Conservation (phyloP, 1,284 basidiomycete genomes). For the Agroathelia rolfsii region DNA sequence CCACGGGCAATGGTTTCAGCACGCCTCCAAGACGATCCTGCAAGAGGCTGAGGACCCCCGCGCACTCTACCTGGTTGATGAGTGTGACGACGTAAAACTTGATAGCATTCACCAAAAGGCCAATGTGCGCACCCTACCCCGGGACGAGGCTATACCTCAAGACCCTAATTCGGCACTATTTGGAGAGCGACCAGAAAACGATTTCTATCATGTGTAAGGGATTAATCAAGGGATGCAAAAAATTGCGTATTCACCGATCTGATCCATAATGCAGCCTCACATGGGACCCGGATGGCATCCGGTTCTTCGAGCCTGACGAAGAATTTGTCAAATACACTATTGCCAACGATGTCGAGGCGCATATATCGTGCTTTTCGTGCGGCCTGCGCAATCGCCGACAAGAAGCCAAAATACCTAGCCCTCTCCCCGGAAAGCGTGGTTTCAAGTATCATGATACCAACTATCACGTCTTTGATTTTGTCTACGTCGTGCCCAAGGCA, state of each 20-base stretch:
- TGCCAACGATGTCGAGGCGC: slow-evolving; percentile 19
- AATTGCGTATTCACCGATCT: too few species aligned
- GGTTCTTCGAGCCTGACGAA: slow-evolving; percentile 30
- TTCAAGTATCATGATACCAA: slow-evolving; percentile 26
- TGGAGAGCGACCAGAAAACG: slow-evolving; percentile 34
- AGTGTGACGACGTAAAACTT: slow-evolving; percentile 41
- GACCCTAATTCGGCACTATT: slow-evolving; percentile 27
- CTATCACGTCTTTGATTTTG: slow-evolving; percentile 50
- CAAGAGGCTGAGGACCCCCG: slow-evolving; percentile 56
- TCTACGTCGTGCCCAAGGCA: slow-evolving; percentile 34
- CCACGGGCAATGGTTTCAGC: slow-evolving; percentile 57
- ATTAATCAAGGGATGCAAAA: too few species aligned
- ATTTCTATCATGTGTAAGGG: slow-evolving; percentile 47
- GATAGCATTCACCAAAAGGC: slow-evolving; percentile 47
- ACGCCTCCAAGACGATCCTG: slow-evolving; percentile 53
- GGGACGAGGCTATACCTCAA: slow-evolving; percentile 31
- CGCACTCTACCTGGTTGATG: slow-evolving; percentile 40
- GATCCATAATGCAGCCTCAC: slow-evolving; percentile 32
- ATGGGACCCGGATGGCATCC: slow-evolving; percentile 34
- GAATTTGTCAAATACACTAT: slow-evolving; percentile 24
- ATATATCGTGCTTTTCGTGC: slow-evolving; percentile 39
- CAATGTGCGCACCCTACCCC: slow-evolving; percentile 31
- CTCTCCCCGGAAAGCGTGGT: slow-evolving; percentile 21
- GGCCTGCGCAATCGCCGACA: slow-evolving; percentile 21
- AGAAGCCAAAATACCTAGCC: slow-evolving; percentile 14